Base-by-base conservation (phyloP, 768 basidiomycete species). In the Mrakia blollopis region DNA sequence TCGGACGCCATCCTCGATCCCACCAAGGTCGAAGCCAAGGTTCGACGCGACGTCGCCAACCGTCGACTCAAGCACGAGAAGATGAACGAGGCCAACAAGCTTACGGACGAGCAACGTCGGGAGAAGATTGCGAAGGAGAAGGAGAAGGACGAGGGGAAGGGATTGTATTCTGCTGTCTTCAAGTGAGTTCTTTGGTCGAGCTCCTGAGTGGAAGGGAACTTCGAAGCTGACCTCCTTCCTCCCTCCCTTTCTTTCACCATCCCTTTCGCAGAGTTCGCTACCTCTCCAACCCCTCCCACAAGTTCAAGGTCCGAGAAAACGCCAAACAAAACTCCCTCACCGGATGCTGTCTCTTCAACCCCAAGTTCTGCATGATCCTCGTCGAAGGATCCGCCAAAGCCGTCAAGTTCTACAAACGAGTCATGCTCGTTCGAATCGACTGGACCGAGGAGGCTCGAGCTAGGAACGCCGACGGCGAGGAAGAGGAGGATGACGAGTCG, bases 1-100 rank as follows among this genome's bases (percentile, higher is more conserved):
- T 92, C 92, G 13, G 94, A 98, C 81, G 96, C 95, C 0, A 91
- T 99, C 35, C 92, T 94, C 87, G 97, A 98, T 82, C 97, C 97
- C 0, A 99, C 97, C 2, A 90, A 94, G 71, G 93, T 99, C 4
- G 97, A 99, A 83, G 96, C 96, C 8, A 91, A 93, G 44, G 95
- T 99, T 21, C 87, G 94, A 65, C 87, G 92, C 47, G 97, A 99
- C 83, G 96, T 98, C 39, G 92, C 92, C 0, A 91, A 90, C 86
- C 88, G 97, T 79, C 91, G 91, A 81, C 90, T 93, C 79, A 87
- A 86, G 11, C 97, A 99, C 82, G 93, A 97, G 82, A 92, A 93
- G 87, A 92, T 91, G 88, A 99, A 99, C 80, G 86, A 89, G 7
- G 92, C 93, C 82, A 89, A 95, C 65, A 94, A 96, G 84, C 87